Percentiles rank a stretch among this genome's conserved stretches.
Conservation (phyloP, 73 alveolate species). For the Stentor coeruleus region DNA sequence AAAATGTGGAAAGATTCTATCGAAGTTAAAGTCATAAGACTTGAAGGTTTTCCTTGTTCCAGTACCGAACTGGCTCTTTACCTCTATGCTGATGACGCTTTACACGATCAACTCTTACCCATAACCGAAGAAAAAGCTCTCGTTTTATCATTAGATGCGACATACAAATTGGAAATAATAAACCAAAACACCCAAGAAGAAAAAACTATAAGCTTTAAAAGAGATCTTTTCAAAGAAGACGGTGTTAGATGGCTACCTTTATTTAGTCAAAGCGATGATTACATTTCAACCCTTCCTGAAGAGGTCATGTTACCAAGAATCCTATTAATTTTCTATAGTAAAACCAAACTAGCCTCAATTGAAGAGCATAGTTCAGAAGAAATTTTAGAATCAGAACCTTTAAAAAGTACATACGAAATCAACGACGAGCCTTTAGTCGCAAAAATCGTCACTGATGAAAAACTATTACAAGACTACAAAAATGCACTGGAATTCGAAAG, state of each 20-base stretch:
- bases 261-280: neutral
- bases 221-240: neutral
- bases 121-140: neutral
- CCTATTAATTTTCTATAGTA: neutral
- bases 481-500: neutral
- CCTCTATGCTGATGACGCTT: neutral
- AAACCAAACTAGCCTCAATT: neutral
- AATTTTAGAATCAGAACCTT: no score
- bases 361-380: neutral
- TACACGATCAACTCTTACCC: neutral
- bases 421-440: neutral
- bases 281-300: neutral
- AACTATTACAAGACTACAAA: neutral
- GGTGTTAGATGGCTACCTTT: neutral
- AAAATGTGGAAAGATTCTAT: slow-evolving; percentile 1
- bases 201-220: neutral
- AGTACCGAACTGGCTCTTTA: neutral
- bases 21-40: neutral
- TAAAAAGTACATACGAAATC: neutral
- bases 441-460: neutral
- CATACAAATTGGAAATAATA: neutral
- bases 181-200: slow-evolving; percentile 8
- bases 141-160: neutral
- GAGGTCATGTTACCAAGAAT: neutral
- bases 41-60: neutral